Evolutionary conservation across 805 yeast species (phyloP).

Genomic region (Wickerhamiella parazyma): DNA sequence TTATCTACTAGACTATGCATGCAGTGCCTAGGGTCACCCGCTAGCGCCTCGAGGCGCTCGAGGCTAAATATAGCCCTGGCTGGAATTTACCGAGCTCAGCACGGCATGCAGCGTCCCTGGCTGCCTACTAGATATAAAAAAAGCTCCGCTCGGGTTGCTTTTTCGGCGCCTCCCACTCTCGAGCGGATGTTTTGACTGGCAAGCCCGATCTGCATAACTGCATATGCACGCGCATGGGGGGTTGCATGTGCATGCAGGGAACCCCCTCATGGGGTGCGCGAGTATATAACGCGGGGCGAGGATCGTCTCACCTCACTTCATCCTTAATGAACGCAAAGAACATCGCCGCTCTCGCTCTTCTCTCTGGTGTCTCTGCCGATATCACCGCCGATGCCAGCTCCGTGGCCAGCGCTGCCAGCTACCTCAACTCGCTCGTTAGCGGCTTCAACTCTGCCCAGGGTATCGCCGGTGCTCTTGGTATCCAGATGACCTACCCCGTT

Average conservation of each 20-base stretch:
- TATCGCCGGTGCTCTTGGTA: conserved; percentile 21
- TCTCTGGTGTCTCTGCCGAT: conserved; percentile 13
- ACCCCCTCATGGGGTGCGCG: not conserved
- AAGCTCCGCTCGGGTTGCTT: not conserved
- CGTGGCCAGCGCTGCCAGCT: conserved; percentile 14
- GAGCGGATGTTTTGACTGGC: not conserved
- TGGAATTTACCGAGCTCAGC: too few relatives aligned
- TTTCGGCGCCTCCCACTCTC: not conserved
- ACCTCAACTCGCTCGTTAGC: conserved; percentile 11
- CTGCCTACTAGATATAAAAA: too few relatives aligned
- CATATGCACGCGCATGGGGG: not conserved
- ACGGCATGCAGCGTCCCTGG: too few relatives aligned
- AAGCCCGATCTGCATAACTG: not conserved
- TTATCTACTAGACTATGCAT: too few relatives aligned
- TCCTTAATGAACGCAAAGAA: conserved; percentile 6
- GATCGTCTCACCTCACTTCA: not conserved
- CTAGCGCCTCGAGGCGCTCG: too few relatives aligned
- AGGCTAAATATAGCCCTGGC: too few relatives aligned
- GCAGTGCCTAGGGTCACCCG: too few relatives aligned
- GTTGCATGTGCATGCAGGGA: not conserved
- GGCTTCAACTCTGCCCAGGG: conserved; percentile 16
- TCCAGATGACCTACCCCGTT: conserved; percentile 17
- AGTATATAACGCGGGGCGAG: not conserved
- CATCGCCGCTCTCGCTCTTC: conserved; percentile 5
- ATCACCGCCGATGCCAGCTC: conserved; percentile 11